Evolutionary conservation across 2,329 filamentous ascomycete species (phyloP).

Genomic region (Epicoccum nigrum): DNA sequence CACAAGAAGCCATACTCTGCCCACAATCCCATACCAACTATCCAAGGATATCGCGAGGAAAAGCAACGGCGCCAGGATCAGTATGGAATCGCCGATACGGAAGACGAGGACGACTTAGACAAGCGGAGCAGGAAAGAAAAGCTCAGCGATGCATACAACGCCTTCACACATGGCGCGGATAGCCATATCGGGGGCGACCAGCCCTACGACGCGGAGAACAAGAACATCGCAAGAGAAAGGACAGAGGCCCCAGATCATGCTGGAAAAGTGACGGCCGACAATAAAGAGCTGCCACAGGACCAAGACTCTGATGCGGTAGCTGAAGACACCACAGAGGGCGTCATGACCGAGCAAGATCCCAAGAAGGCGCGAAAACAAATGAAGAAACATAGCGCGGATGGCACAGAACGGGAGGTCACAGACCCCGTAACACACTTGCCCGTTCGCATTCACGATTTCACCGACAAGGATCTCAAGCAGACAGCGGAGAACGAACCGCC

Average conservation of each 20-base stretch:
- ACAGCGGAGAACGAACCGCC: slow-evolving; percentile 54
- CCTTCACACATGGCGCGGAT: slow-evolving; percentile 39
- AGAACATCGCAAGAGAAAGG: slow-evolving; percentile 39
- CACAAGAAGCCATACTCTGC: slow-evolving; percentile 53
- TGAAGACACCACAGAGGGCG: slow-evolving; percentile 54
- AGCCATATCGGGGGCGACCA: slow-evolving; percentile 30
- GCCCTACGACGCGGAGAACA: slow-evolving; percentile 45
- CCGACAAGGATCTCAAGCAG: slow-evolving; percentile 63
- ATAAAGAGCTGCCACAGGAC: slow-evolving; percentile 24
- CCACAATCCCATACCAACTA: slow-evolving; percentile 54
- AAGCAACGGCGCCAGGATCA: slow-evolving; percentile 51
- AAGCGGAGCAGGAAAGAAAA: slow-evolving; percentile 43
- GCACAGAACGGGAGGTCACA: slow-evolving; percentile 66
- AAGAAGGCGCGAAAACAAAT: slow-evolving; percentile 57
- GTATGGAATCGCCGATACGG: slow-evolving; percentile 31
- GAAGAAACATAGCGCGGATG: slow-evolving; percentile 56
- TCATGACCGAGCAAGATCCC: slow-evolving; percentile 46
- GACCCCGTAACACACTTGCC: slow-evolving; percentile 76
- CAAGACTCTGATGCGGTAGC: slow-evolving; percentile 30
- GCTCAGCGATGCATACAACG: slow-evolving; percentile 45
- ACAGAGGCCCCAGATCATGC: slow-evolving; percentile 43
- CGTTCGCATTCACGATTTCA: slow-evolving; percentile 71
- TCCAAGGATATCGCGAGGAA: slow-evolving; percentile 55
- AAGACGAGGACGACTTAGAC: slow-evolving; percentile 23
- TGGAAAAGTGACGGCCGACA: slow-evolving; percentile 26